phyloP scores from a whole-genome alignment of 2,329 filamentous ascomycete genomes.

The Dothistroma septosporum region DNA sequence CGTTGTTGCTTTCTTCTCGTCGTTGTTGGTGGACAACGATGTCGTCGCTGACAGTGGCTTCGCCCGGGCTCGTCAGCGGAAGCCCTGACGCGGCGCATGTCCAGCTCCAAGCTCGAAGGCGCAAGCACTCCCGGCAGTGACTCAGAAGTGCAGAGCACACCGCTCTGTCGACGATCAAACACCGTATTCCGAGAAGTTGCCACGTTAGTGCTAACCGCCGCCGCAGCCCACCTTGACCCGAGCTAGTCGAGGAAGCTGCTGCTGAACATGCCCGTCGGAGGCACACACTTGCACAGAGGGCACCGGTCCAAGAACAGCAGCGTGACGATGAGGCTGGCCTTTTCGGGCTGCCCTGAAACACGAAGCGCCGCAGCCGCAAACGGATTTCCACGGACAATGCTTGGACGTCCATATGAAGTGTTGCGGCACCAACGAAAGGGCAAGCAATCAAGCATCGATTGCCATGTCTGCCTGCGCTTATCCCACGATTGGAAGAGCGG shows the following conservation, averaged over 20 bases:
- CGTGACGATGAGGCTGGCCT: background rate
- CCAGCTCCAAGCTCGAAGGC: background rate
- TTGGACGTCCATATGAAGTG: background rate
- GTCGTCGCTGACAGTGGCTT: too few species aligned
- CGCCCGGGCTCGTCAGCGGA: too few species aligned
- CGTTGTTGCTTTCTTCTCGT: too few species aligned
- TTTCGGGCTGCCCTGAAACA: background rate
- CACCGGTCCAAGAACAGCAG: background rate
- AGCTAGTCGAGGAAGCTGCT: background rate
- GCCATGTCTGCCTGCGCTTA: background rate
- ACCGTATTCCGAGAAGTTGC: background rate
- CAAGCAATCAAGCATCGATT: background rate
- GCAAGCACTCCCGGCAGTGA: background rate
- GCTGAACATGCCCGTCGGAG: background rate
- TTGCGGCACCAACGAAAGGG: background rate
- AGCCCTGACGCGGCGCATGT: too few species aligned
- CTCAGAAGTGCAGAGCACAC: background rate
- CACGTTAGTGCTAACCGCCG: background rate
- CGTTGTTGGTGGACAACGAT: too few species aligned
- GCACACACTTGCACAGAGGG: background rate
- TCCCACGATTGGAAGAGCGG: background rate
- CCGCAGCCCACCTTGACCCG: background rate
- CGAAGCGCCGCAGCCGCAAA: background rate
- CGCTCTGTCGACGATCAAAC: constrained; percentile 1
- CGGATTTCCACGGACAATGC: background rate